Evolutionary conservation across 805 yeast genomes (phyloP), one percentile per base, ranked within the genome.

Genomic region (Vanderwaltozyma verrucispora): DNA sequence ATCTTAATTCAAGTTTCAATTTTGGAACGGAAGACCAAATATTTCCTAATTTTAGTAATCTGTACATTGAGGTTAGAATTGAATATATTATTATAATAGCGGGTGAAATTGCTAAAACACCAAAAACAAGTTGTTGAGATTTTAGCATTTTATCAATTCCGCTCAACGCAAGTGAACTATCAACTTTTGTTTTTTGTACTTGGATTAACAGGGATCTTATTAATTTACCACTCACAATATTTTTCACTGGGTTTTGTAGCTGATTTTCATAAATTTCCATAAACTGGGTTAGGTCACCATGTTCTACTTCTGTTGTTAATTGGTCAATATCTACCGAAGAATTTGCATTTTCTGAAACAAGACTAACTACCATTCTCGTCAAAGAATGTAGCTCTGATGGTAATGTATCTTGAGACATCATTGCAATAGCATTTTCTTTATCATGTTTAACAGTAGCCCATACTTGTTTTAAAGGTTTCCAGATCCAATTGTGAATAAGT

Each of bases 181-280:
- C 98, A 6, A 92, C 96, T 60, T 89, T 89, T 11, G 95, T 80
- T 61, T 92, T 89, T 58, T 89, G 98, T n/a, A 92, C 67, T 59
- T 92, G 97, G 44, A 89, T 88, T 51, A 92, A 63, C 32, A 92
- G 58, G 13, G 88, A 77, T 38, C 95, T 69, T 8, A 87, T 59
- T 45, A 89, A 68, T 39, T 77, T 74, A 4, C 97, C 98, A 12
- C 62, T 60, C 2, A 63, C 39, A 2, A 87, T 40, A 27, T 79
- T 76, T 38, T 65, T 69, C 33, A 87, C 52, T 0, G 97, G 97
- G 5, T 66, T 56, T 40, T 75, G 72, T 40, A 92, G 64, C 46
- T 86, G 89, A 19, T 62, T 50, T 51, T 89, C 97, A 54, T 92
- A 92, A 24, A 76, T 74, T 32, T 76, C 71, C 83, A 89, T 77